A percentile compares a stretch with the other conserved stretches of the same genome.
These are phyloP conservation scores for Quercus ilex DNA, from an alignment of 306 rosid species.

Conservation along the genomic window DNA sequence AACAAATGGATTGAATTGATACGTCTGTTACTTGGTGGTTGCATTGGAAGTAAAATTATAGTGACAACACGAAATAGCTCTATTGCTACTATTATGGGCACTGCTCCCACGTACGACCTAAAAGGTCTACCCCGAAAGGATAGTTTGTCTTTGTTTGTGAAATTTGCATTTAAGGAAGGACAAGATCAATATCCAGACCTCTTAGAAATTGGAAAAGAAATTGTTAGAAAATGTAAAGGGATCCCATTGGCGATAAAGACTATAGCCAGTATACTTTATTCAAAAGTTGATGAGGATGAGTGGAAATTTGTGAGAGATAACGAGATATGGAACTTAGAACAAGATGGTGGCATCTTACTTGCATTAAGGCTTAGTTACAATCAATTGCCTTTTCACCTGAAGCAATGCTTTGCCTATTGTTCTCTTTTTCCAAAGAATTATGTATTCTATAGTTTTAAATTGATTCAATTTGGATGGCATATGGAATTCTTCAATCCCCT, in stretches of 20 bases:
- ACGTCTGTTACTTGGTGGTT: too few relatives aligned
- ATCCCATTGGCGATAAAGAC: slow-evolving; percentile 20
- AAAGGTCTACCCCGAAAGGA: too few relatives aligned
- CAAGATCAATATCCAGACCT: too few relatives aligned
- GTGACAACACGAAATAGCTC: too few relatives aligned
- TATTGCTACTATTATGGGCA: too few relatives aligned
- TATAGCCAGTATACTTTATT: background rate
- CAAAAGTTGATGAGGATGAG: background rate
- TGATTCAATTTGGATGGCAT: slow-evolving; percentile 27
- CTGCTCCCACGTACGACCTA: too few relatives aligned
- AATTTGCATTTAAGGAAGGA: too few relatives aligned
- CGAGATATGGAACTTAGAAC: slow-evolving; percentile 20
- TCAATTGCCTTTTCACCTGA: slow-evolving; percentile 15
- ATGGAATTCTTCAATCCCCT: slow-evolving; percentile 4
- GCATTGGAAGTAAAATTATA: too few relatives aligned
- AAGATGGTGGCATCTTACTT: background rate
- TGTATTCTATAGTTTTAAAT: background rate
- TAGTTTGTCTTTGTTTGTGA: too few relatives aligned
- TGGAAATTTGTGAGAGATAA: slow-evolving; percentile 4
- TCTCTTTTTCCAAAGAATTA: background rate
- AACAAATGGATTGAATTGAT: too few relatives aligned
- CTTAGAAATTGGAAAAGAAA: too few relatives aligned
- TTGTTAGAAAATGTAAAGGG: background rate
- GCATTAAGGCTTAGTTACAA: slow-evolving; percentile 23
- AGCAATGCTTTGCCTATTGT: slow-evolving; percentile 20